Percentiles rank a stretch among this genome's conserved stretches.
These are phyloP conservation scores for Aureobasidium sp. DNA, from an alignment of 2,329 filamentous ascomycete species.

Conservation along the genomic window DNA sequence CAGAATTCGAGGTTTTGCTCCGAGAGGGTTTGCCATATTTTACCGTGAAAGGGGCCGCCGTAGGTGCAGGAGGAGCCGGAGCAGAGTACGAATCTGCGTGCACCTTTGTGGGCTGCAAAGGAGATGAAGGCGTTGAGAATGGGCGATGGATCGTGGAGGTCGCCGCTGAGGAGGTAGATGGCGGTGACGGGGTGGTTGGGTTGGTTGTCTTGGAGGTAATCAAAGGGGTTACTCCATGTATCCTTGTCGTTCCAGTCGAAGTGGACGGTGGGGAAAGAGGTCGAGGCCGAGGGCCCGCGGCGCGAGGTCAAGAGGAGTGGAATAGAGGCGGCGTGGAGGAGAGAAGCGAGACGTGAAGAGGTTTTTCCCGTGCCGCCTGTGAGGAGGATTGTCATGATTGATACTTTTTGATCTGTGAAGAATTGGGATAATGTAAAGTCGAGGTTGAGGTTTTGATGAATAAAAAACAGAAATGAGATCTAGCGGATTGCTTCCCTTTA, in stretches of 20 bases:
- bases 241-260: neutral
- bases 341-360: neutral
- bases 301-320: neutral
- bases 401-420: neutral
- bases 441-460: no score
- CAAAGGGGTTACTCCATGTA: neutral
- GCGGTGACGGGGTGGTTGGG: no score
- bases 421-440: no score
- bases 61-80: neutral
- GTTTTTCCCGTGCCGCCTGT: slow-evolving; percentile 5
- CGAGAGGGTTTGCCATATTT: neutral
- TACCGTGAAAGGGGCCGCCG: neutral
- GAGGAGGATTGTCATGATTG: slow-evolving; percentile 2
- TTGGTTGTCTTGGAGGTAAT: neutral
- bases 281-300: neutral
- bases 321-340: neutral
- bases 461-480: no score
- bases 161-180: neutral
- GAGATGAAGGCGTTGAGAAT: neutral
- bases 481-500: no score
- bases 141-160: neutral
- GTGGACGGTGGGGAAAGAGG: neutral
- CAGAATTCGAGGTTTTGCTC: neutral
- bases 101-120: neutral
- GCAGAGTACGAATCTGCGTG: neutral